These are phyloP conservation scores for Alopecurus myosuroides DNA, from an alignment of 176 grass and related monocot genomes.

Conservation along the genomic window DNA sequence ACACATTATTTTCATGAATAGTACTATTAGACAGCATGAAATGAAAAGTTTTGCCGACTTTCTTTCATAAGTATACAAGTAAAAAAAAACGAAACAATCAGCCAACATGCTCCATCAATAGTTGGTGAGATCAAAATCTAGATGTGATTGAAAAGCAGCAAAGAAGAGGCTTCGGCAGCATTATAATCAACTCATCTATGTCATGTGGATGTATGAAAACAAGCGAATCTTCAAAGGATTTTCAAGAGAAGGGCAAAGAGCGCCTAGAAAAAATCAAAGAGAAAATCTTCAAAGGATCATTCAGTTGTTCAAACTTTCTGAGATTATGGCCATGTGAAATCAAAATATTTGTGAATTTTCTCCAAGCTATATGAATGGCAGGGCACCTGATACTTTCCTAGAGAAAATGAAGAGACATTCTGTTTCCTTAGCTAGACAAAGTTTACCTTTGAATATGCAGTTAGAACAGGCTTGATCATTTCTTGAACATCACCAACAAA, in stretches of 20 bases:
- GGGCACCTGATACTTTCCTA: not conserved
- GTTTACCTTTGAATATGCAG: slow-evolving; percentile 81
- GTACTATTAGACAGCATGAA: slow-evolving; percentile 2
- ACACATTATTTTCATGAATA: not conserved
- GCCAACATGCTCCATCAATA: not conserved
- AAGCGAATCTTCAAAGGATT: no score
- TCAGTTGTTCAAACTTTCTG: slow-evolving; percentile 4
- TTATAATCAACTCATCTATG: not conserved
- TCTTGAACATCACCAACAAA: slow-evolving; percentile 92
- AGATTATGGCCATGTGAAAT: not conserved
- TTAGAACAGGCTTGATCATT: slow-evolving; percentile 85
- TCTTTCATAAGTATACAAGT: not conserved
- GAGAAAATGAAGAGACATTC: not conserved
- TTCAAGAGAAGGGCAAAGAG: not conserved
- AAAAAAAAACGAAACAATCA: not conserved
- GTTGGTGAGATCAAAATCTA: not conserved
- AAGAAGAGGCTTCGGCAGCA: no score
- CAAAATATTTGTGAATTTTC: not conserved
- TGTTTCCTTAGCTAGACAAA: not conserved
- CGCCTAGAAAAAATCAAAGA: no score
- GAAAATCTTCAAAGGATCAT: no score
- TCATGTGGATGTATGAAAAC: no score
- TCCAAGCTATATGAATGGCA: slow-evolving; percentile 3
- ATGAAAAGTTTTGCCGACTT: not conserved
- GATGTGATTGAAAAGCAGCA: not conserved